These are phyloP conservation scores for Lentinula detonsa DNA, from an alignment of 768 basidiomycete genomes.

Conservation along the genomic window DNA sequence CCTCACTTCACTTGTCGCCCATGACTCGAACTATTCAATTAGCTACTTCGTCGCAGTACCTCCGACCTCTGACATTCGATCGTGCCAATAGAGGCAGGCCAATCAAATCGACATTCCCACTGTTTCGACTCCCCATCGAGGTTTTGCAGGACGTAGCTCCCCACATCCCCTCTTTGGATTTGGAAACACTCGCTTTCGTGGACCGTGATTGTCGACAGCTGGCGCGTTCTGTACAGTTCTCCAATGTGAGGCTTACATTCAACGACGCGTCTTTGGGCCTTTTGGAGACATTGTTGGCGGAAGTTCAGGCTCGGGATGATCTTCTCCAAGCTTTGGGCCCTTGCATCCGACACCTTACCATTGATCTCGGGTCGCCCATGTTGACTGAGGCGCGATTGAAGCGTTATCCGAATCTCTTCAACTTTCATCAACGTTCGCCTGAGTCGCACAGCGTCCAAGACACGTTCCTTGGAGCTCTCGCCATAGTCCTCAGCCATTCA, in stretches of 20 bases:
- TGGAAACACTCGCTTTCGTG: constrained; percentile 19
- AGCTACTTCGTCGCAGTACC: background rate
- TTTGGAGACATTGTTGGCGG: constrained; percentile 7
- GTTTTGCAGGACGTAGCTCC: constrained; percentile 18
- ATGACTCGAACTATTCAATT: background rate
- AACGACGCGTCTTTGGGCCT: constrained; percentile 8
- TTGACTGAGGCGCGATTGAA: constrained; percentile 1
- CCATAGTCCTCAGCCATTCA: constrained; percentile 8
- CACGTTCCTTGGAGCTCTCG: constrained; percentile 7
- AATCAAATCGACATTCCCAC: constrained; percentile 15
- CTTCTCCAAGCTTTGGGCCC: constrained; percentile 7
- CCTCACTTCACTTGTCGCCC: background rate
- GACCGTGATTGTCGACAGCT: constrained; percentile 21
- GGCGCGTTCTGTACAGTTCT: constrained; percentile 17
- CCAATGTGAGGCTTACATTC: constrained; percentile 14
- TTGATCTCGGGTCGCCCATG: constrained; percentile 3
- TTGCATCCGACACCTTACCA: constrained; percentile 18
- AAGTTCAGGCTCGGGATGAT: background rate
- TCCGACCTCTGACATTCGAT: constrained; percentile 16
- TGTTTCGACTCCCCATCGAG: constrained; percentile 23
- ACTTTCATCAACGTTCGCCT: background rate
- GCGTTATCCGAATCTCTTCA: background rate
- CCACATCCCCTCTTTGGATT: constrained; percentile 18
- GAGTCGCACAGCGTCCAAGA: background rate
- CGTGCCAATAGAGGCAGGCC: constrained; percentile 14